phyloP scores from a whole-genome alignment of 148 eudicot genomes.

The Arbutus unedo region DNA sequence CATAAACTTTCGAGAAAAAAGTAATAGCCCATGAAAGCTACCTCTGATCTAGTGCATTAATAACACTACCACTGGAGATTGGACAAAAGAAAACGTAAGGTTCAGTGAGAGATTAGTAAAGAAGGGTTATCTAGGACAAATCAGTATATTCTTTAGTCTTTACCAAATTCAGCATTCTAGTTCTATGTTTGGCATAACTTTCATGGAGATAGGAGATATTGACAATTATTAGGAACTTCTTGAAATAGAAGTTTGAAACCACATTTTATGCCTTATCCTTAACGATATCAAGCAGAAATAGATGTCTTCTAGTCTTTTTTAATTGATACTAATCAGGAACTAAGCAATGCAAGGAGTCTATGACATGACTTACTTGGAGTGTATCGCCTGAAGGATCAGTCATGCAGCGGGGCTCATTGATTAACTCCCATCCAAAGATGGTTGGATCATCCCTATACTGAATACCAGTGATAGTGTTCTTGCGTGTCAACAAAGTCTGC shows the following conservation, averaged over 20 bases:
- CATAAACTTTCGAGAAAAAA: too few species aligned
- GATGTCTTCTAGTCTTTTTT: background rate
- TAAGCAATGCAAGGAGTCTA: background rate
- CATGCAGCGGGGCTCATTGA: conserved; percentile 93
- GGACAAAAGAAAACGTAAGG: background rate
- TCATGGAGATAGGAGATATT: background rate
- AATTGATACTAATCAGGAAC: background rate
- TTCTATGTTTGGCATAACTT: background rate
- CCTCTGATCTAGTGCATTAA: too few species aligned
- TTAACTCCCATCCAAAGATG: conserved; percentile 92
- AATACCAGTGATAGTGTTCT: conserved; percentile 79
- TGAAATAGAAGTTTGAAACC: background rate
- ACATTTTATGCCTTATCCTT: background rate
- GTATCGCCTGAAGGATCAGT: conserved; percentile 90
- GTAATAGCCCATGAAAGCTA: too few species aligned
- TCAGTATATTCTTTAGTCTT: background rate
- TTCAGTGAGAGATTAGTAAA: background rate
- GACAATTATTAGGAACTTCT: background rate
- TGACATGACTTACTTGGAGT: conserved; percentile 67
- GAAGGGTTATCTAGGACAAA: background rate
- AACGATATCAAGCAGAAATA: background rate
- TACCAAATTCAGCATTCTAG: background rate
- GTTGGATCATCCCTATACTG: conserved; percentile 90
- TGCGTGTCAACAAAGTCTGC: conserved; percentile 88
- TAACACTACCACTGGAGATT: too few species aligned